phyloP scores from a whole-genome alignment of 2,329 filamentous ascomycete species.

The Trichoderma brevicompactum region DNA sequence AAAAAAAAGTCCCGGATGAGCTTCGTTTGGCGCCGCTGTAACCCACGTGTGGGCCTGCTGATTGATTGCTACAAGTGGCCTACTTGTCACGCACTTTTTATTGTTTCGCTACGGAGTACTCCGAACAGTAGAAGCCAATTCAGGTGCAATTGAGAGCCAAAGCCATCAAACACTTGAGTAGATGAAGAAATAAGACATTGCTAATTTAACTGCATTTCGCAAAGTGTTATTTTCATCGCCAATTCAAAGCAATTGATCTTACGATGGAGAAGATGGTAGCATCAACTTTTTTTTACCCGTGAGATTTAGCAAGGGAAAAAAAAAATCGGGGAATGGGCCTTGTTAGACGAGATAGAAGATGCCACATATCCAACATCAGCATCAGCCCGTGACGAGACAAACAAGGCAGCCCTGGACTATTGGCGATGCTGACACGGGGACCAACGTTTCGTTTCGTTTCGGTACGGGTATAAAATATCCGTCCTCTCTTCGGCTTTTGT shows the following conservation, averaged over 20 bases:
- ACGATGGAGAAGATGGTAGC: neutral
- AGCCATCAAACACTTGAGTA: neutral
- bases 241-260: neutral
- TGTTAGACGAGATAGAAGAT: slow-evolving; percentile 17
- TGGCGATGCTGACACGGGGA: neutral
- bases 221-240: neutral
- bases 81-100: neutral
- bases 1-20: slow-evolving; percentile 21
- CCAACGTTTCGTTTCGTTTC: no score
- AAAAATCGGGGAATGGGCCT: neutral
- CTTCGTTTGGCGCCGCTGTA: slow-evolving; percentile 3
- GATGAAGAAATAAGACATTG: neutral
- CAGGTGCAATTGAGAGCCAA: neutral
- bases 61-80: neutral
- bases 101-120: no score
- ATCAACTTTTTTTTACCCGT: neutral
- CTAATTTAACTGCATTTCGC: neutral
- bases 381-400: neutral
- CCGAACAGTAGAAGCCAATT: neutral
- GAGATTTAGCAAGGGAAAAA: neutral
- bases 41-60: slow-evolving; percentile 20
- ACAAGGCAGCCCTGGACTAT: neutral
- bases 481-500: neutral
- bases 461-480: no score
- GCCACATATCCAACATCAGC: slow-evolving; percentile 23